Percentiles rank a stretch among this genome's conserved stretches.
These are phyloP conservation scores for Globisporangium ultimum DNA, from an alignment of 352 stramenopile genomes.

Conservation along the genomic window DNA sequence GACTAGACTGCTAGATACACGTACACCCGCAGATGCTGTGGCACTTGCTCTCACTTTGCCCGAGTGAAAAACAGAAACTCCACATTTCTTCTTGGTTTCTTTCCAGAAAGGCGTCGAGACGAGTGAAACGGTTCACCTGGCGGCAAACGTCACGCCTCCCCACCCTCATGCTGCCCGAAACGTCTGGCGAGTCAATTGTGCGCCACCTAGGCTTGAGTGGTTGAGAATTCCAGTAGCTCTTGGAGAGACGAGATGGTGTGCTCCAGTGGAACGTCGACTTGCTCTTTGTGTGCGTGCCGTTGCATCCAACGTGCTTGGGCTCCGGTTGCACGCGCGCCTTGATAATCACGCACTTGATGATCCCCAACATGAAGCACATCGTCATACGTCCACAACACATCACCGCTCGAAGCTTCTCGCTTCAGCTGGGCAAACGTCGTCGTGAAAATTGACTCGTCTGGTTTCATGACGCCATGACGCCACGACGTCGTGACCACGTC, in stretches of 20 bases:
- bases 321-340: conserved; percentile 32
- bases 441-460: conserved; percentile 50
- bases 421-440: conserved; percentile 38
- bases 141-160: conserved; percentile 5
- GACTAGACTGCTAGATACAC: no score
- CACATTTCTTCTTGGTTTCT: neutral
- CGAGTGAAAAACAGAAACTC: neutral
- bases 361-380: conserved; percentile 65
- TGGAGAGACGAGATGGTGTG: conserved; percentile 36
- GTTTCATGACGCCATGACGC: conserved; percentile 42
- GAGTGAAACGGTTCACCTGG: conserved; percentile 4
- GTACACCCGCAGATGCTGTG: no score
- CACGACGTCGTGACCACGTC: conserved; percentile 64
- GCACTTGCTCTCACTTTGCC: neutral
- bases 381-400: neutral
- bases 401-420: neutral
- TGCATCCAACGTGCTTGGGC: conserved; percentile 40
- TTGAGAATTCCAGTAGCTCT: conserved; percentile 9
- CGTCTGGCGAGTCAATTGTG: neutral
- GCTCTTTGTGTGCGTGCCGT: conserved; percentile 12
- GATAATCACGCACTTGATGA: conserved; percentile 50
- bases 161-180: neutral
- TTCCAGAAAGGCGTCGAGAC: no score
- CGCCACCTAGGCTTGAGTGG: no score
- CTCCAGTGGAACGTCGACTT: conserved; percentile 1